A percentile compares a stretch with the other conserved stretches of the same genome.
These are phyloP conservation scores for Tetrapyrgos nigripes DNA, from an alignment of 1,284 basidiomycete species.

Conservation along the genomic window DNA sequence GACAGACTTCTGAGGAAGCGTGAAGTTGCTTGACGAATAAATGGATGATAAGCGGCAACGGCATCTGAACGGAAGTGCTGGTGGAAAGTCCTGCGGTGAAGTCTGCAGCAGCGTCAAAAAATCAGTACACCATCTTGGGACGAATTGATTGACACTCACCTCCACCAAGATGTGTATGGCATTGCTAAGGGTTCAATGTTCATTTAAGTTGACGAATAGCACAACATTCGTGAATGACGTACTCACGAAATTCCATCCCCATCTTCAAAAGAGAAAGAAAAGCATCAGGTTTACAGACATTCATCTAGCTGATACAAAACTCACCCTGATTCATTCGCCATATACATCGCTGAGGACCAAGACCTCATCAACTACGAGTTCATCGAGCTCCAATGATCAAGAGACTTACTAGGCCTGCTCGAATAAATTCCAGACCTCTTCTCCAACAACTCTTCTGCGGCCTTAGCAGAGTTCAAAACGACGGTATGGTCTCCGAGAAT, in stretches of 20 bases:
- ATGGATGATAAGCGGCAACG: not conserved
- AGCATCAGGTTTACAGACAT: no score
- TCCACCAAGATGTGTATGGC: not conserved
- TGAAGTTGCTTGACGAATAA: not conserved
- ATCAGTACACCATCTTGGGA: no score
- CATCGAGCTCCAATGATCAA: not conserved
- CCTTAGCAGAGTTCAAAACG: not conserved
- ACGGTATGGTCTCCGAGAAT: not conserved
- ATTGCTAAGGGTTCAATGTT: not conserved
- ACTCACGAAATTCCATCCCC: no score
- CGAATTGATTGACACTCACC: not conserved
- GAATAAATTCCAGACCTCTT: constrained; percentile 1
- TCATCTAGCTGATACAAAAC: not conserved
- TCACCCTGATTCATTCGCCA: constrained; percentile 36
- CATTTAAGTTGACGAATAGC: not conserved
- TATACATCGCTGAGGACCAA: constrained; percentile 12
- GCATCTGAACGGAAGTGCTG: not conserved
- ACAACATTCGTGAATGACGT: constrained; percentile 24
- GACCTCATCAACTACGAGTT: not conserved
- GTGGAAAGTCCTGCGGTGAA: not conserved
- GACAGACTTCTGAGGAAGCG: not conserved
- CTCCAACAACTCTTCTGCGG: not conserved
- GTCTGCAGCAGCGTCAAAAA: no score
- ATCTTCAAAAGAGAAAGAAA: no score
- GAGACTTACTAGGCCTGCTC: not conserved